phyloP scores from a whole-genome alignment of 345 rosid species.

The Gossypium raimondii region DNA sequence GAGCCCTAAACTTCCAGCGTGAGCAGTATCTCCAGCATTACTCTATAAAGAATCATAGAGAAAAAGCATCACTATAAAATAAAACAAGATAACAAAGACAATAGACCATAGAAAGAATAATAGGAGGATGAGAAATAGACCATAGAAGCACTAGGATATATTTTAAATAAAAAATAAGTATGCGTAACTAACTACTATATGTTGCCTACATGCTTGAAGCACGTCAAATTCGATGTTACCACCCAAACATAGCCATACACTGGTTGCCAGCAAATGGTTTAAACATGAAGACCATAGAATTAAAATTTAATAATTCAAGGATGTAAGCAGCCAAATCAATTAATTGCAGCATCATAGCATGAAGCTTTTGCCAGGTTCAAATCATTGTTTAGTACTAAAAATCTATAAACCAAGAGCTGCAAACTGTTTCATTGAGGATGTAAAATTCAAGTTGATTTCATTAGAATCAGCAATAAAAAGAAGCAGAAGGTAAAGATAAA shows the following conservation, averaged over 20 bases:
- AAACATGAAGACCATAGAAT: not conserved
- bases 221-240: not conserved
- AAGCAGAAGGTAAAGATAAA: not conserved
- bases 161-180: not conserved
- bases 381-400: not conserved
- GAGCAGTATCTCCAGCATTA: slow-evolving; percentile 50
- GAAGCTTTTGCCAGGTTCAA: not conserved
- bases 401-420: not conserved
- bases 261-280: not conserved
- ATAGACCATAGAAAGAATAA: not conserved
- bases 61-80: slow-evolving; percentile 14
- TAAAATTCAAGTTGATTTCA: no score
- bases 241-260: not conserved
- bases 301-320: not conserved
- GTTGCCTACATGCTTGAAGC: not conserved
- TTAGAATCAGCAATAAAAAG: no score
- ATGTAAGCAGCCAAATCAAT: not conserved
- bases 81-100: not conserved
- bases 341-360: not conserved
- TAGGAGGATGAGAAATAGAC: not conserved
- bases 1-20: slow-evolving; percentile 45
- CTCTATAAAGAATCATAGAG: slow-evolving; percentile 33
- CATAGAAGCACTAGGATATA: not conserved
- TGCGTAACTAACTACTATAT: not conserved
- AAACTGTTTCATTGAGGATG: no score